These are phyloP conservation scores for Rheum nobile DNA, from an alignment of 148 eudicot genomes.

Conservation along the genomic window DNA sequence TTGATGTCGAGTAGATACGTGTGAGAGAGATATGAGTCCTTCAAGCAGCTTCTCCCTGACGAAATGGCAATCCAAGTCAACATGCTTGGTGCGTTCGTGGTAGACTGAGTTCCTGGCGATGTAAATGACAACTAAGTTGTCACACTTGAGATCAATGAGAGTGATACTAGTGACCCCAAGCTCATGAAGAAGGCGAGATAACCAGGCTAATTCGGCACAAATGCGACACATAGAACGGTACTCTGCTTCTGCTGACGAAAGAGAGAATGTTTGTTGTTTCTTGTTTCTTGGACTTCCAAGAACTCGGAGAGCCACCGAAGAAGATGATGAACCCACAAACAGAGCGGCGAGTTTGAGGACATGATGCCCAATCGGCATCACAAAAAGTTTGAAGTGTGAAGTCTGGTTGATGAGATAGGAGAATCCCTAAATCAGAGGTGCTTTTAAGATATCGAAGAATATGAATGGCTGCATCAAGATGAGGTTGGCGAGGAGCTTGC, in stretches of 20 bases:
- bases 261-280: neutral
- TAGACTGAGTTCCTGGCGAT: neutral
- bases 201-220: neutral
- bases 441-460: neutral
- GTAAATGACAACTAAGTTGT: neutral
- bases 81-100: neutral
- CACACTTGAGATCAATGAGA: neutral
- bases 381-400: neutral
- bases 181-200: neutral
- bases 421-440: neutral
- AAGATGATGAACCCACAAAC: neutral
- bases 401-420: neutral
- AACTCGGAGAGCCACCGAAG: neutral
- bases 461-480: neutral
- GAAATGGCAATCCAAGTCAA: neutral
- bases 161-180: neutral
- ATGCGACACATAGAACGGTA: neutral
- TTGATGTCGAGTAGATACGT: neutral
- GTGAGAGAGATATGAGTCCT: neutral
- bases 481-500: neutral
- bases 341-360: neutral
- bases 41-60: neutral
- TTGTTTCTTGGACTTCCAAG: neutral
- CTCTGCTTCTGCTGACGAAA: neutral
- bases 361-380: constrained; percentile 6